Conservation (phyloP, 306 rosid species). For the Lathyrus oleraceus region DNA sequence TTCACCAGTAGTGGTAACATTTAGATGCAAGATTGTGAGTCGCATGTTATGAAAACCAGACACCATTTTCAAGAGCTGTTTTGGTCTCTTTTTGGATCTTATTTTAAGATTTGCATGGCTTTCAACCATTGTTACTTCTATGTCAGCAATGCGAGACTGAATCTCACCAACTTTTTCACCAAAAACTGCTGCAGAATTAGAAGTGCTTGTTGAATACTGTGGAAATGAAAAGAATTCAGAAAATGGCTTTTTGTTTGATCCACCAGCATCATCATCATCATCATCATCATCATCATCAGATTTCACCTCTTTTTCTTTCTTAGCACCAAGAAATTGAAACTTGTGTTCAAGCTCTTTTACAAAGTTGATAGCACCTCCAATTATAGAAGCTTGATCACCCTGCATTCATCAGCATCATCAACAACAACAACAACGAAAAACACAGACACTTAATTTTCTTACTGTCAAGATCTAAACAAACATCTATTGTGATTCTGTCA, state of each 20-base stretch:
- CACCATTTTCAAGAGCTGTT: conserved; percentile 73
- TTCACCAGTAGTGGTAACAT: conserved; percentile 62
- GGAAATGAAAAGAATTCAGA: conserved; percentile 83
- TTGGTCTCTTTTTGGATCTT: conserved; percentile 65
- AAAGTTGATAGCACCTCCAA: conserved; percentile 89
- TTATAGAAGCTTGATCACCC: conserved; percentile 96
- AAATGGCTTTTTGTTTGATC: conserved; percentile 47
- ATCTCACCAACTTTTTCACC: conserved; percentile 40
- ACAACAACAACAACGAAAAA: not conserved
- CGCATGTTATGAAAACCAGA: conserved; percentile 65
- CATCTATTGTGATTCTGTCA: not conserved
- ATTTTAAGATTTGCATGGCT: conserved; percentile 89
- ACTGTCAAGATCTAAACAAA: too few species aligned
- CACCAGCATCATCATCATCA: not conserved
- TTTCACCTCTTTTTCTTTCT: conserved; percentile 34
- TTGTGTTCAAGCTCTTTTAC: conserved; percentile 89
- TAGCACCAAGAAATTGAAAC: conserved; percentile 62
- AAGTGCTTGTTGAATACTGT: conserved; percentile 59
- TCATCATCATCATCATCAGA: conserved; percentile 12
- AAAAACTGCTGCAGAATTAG: conserved; percentile 29
- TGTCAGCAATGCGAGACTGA: conserved; percentile 58
- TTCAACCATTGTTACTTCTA: conserved; percentile 94
- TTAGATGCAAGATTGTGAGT: conserved; percentile 80
- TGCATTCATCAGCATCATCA: conserved; percentile 30
- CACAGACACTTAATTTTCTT: not conserved